Evolutionary conservation across 345 rosid species (phyloP).

Genomic region (Eucalyptus melliodora): DNA sequence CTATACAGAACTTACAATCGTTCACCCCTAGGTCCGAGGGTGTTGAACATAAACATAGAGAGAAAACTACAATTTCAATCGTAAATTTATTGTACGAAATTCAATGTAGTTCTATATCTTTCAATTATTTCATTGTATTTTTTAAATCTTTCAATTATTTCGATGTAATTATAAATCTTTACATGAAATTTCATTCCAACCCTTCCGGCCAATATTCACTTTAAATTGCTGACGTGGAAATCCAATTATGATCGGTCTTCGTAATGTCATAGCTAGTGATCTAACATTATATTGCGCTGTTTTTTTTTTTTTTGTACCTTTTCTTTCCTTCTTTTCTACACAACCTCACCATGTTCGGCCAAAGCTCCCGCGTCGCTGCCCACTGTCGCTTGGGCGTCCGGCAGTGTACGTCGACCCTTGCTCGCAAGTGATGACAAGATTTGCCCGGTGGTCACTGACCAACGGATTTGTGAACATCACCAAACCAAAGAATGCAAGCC

Average conservation of each 20-base stretch:
- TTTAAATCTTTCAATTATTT: background rate
- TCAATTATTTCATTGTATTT: background rate
- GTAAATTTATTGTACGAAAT: background rate
- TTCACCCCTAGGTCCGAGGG: too few species aligned
- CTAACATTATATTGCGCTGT: accelerated
- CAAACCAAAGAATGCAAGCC: background rate
- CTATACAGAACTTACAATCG: accelerated
- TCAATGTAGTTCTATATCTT: background rate
- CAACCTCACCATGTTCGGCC: background rate
- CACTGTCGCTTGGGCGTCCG: background rate
- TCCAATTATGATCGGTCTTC: too few species aligned
- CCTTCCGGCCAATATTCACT: background rate
- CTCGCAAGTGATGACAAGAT: background rate
- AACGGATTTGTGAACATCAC: background rate
- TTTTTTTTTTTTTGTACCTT: too few species aligned
- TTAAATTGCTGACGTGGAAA: accelerated
- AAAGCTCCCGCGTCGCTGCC: too few species aligned
- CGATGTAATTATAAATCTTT: background rate
- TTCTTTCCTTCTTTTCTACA: background rate
- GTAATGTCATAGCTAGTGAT: too few species aligned
- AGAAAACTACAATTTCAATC: background rate
- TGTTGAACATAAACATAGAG: background rate
- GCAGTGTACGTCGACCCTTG: background rate
- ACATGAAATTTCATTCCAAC: background rate
- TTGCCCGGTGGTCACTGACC: background rate